These are phyloP conservation scores for Leucosporidium creatinivorum DNA, from an alignment of 768 basidiomycete genomes.

Conservation along the genomic window DNA sequence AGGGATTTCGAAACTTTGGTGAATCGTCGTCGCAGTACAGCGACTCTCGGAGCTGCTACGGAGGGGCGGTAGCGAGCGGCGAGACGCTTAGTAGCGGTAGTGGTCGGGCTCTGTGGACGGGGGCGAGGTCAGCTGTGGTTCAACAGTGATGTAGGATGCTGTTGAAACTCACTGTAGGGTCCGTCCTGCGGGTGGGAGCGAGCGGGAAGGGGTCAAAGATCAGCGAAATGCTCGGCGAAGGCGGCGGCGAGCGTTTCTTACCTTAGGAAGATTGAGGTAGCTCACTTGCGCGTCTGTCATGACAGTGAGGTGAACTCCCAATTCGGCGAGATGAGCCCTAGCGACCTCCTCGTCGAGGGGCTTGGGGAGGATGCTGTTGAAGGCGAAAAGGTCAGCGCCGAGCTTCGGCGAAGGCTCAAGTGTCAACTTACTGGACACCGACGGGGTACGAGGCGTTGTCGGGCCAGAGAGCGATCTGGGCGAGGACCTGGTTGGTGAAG, in stretches of 20 bases:
- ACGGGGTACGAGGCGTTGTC: constrained; percentile 74
- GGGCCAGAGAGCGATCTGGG: constrained; percentile 97
- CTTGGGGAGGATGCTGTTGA: constrained; percentile 75
- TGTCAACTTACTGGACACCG: constrained; percentile 61
- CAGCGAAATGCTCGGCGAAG: too few species aligned
- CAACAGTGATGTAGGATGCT: constrained; percentile 57
- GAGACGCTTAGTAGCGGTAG: constrained; percentile 53
- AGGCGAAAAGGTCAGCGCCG: neutral
- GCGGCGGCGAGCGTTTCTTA: too few species aligned
- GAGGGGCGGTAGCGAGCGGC: neutral
- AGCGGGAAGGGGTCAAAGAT: too few species aligned
- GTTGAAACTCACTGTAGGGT: constrained; percentile 54
- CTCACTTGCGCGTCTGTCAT: constrained; percentile 59
- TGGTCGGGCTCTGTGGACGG: constrained; percentile 45
- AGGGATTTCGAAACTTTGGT: too few species aligned
- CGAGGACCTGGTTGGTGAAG: constrained; percentile 96
- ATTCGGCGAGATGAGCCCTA: constrained; percentile 80
- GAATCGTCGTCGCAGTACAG: too few species aligned
- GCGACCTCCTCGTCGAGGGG: constrained; percentile 98
- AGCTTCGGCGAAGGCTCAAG: neutral
- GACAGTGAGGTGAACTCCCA: constrained; percentile 76
- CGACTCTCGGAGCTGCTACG: too few species aligned
- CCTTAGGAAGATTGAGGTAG: constrained; percentile 81
- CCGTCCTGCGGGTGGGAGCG: constrained; percentile 47
- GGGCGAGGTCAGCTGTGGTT: neutral